Base-by-base conservation (phyloP, 352 stramenopile species). In the Phytophthora litchii region DNA sequence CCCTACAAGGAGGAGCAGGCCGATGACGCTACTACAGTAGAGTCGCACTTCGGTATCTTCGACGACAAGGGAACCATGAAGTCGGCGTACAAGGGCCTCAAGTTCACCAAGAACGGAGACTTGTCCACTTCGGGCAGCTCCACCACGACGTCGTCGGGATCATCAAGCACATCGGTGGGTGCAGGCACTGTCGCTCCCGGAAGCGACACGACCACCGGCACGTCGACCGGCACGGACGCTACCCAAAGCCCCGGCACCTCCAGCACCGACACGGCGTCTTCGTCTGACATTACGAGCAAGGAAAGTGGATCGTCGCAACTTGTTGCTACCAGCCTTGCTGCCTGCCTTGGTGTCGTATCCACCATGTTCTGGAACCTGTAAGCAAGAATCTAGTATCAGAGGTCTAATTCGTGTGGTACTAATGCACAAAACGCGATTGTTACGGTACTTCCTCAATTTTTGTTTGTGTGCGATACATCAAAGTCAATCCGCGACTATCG, bases 31-130 rank as follows among this genome's bases (percentile, higher is more conserved):
- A 57, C 75, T 50, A 82, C 76, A 12, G 84, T 94, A 20, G 86
- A 95, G 66, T 73, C 62, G 23, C 75, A 83, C 71, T 95, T 94
- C 50, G 86, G 86, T 17, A 75, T 95, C 57, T 94, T 91, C 32
- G 73, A 83, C 53, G 60, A 72, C 10, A 64, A 67, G 12, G 79
- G 86, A 63, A 69, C 54, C 25, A 77, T 95, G 56, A 95, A 95
- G 69, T 53, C 73, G 4, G 65, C 69, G 17, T 89, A 89, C 63
- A 58, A 74, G 16, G 66, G 57, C 46, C 72, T 90, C 43, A 88
- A 74, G 58, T 75, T 90, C 51, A 65, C 64, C n/a, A 71, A 78
- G 51, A 67, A 56, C 11, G 49, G 56, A 37, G 63, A 67, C 29
- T 44, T 45, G 8, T 70, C 59, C 13, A 59, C 58, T 2, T 64